phyloP scores from a whole-genome alignment of 371 early-diverging fungal species.

The Mucor plumbeus region DNA sequence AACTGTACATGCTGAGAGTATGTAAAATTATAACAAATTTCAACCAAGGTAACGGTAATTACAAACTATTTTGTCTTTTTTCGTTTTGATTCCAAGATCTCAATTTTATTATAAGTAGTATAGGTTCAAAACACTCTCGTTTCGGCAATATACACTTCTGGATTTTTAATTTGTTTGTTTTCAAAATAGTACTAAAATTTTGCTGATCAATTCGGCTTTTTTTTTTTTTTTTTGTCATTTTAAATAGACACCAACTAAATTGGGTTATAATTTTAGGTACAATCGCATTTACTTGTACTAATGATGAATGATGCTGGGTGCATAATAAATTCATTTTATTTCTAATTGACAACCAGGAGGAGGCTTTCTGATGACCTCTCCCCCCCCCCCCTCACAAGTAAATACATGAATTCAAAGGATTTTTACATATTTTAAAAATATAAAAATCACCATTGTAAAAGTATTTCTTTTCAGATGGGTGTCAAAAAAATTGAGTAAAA shows the following conservation, averaged over 20 bases:
- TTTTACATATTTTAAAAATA: no score
- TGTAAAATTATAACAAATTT: not conserved
- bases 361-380: not conserved
- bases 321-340: slow-evolving; percentile 3
- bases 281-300: not conserved
- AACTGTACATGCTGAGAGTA: not conserved
- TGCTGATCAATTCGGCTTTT: not conserved
- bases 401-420: no score
- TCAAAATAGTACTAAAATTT: not conserved
- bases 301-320: not conserved
- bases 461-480: no score
- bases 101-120: no score
- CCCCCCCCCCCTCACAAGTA: not conserved
- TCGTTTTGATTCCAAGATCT: no score
- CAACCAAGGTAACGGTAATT: not conserved
- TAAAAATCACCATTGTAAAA: no score
- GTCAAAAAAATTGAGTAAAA: no score
- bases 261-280: not conserved
- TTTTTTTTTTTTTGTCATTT: not conserved
- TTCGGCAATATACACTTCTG: not conserved
- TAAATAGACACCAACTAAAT: not conserved
- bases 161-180: not conserved
- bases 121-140: not conserved
- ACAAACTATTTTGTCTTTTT: no score
- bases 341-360: not conserved